Evolutionary conservation across 2,329 filamentous ascomycete species (phyloP).

Genomic region (Ophiosphaerella herpotricha): DNA sequence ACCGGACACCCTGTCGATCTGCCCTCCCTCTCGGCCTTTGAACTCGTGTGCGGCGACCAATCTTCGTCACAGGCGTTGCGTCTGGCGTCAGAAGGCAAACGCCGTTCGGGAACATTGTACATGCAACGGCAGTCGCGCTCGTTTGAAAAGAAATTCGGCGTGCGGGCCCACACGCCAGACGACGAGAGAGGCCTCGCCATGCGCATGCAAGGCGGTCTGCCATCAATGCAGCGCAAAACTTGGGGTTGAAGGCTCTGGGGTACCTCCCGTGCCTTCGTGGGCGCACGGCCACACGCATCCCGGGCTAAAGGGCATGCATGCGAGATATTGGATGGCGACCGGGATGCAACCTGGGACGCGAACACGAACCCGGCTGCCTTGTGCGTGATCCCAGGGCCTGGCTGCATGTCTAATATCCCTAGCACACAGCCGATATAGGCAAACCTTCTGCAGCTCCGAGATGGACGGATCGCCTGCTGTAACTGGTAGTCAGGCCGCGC

Average conservation of each 20-base stretch:
- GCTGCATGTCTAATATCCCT: conserved; percentile 11
- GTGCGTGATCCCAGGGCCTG: conserved; percentile 3
- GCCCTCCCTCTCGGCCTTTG: no score
- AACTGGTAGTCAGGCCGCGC: conserved; percentile 3
- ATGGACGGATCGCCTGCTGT: conserved; percentile 10
- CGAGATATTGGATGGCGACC: conserved; percentile 10
- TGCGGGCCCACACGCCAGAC: no score
- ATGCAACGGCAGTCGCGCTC: no score
- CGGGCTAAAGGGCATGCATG: conserved; percentile 15
- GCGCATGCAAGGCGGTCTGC: no score
- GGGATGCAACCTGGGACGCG: conserved; percentile 10
- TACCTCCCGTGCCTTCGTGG: neutral
- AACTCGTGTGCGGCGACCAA: no score
- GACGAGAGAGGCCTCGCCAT: no score
- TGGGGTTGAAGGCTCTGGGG: conserved; percentile 3
- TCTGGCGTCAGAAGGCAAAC: no score
- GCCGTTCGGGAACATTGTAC: no score
- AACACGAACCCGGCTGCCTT: conserved; percentile 11
- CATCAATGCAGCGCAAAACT: neutral
- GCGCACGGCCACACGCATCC: conserved; percentile 12
- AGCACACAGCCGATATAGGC: conserved; percentile 2
- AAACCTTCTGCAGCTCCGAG: conserved; percentile 8
- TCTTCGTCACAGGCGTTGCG: no score
- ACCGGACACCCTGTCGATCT: no score
- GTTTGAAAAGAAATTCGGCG: no score